Base-by-base conservation (phyloP, 2,329 filamentous ascomycete genomes). In the Daldinia sp. region DNA sequence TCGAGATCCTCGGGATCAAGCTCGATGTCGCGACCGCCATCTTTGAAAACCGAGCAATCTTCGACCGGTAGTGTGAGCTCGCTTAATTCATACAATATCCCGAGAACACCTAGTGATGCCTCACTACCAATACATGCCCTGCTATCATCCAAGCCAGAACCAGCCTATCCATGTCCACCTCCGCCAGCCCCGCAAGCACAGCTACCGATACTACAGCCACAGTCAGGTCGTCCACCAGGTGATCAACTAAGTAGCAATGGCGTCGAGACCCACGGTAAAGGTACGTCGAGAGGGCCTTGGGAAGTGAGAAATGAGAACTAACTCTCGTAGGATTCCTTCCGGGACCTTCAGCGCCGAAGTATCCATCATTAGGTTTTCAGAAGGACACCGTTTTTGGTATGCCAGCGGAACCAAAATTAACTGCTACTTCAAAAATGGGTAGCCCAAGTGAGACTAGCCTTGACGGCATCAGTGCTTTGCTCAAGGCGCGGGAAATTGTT, bases 401-500 rank as follows among this genome's bases (percentile, higher is more conserved):
- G 50, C 28, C 73, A 10, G 42, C 65, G 20, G 75, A 73, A 12
- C 33, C 65, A 46, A 65, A 60, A 20, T 26, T 58, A 35, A 23
- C 57, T 30, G 12, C 42, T n/a, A 63, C 55, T 26, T 53, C 69
- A 7, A 76, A 69, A n/a, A 35, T 61, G 10, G 33, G 26, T n/a
- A 59, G 46, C 30, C 28, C 46, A 6, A 50, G 73, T 2, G 78
- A 79, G 3, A 70, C 70, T 4, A 75, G 78, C 3, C 77, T 89
- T 20, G 87, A 90, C 68, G 87, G 88, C 1, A 87, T 90, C 79
- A 88, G 82, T 66, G 88, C 88, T 6, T 78, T 90, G 10, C 76
- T 90, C 1, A 82, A 82, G 67, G 88, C 88, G 9, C 87, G 87
- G 35, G 87, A 89, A 72, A 86, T 90, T 67, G 86, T 89, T 42